Percentiles rank a stretch among this genome's conserved stretches.
These are phyloP conservation scores for Lichtheimia hyalospora DNA, from an alignment of 371 early-diverging fungal genomes.

Conservation along the genomic window DNA sequence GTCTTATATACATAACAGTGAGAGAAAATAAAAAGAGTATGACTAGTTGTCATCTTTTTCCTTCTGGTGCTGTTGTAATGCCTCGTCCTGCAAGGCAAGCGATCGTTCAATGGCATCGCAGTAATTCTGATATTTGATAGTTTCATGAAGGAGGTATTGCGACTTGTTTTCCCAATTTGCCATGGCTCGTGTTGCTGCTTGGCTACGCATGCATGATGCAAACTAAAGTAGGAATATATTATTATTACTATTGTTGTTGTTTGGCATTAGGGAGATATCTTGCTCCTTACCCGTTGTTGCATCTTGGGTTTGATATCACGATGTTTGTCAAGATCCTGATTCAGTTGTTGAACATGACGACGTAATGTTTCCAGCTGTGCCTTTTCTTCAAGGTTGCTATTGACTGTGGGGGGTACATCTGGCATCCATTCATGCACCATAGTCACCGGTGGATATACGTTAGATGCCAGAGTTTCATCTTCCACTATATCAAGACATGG, in stretches of 20 bases:
- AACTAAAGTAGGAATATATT: background rate
- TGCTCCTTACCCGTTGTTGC: conserved; percentile 22
- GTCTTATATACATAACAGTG: too few species aligned
- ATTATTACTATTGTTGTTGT: background rate
- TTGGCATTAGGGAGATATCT: background rate
- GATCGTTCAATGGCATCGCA: conserved; percentile 75
- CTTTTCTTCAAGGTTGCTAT: conserved; percentile 31
- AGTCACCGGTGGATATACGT: conserved; percentile 7
- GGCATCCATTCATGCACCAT: conserved; percentile 37
- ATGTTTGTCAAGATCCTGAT: conserved; percentile 37
- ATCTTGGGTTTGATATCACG: conserved; percentile 44
- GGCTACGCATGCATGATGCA: conserved; percentile 26
- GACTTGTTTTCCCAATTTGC: conserved; percentile 86
- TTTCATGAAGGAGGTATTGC: conserved; percentile 79
- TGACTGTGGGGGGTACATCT: conserved; percentile 33
- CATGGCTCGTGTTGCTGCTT: conserved; percentile 63
- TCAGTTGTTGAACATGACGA: conserved; percentile 30
- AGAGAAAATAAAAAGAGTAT: too few species aligned
- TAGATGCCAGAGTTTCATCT: background rate
- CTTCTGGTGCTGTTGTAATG: conserved; percentile 2
- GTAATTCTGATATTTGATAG: conserved; percentile 87
- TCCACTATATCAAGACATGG: conserved; percentile 49
- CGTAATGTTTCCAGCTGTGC: conserved; percentile 33
- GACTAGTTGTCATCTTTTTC: too few species aligned
- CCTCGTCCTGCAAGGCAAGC: conserved; percentile 42